These are phyloP conservation scores for Rhododendron griersonianum DNA, from an alignment of 148 eudicot species.

Conservation along the genomic window DNA sequence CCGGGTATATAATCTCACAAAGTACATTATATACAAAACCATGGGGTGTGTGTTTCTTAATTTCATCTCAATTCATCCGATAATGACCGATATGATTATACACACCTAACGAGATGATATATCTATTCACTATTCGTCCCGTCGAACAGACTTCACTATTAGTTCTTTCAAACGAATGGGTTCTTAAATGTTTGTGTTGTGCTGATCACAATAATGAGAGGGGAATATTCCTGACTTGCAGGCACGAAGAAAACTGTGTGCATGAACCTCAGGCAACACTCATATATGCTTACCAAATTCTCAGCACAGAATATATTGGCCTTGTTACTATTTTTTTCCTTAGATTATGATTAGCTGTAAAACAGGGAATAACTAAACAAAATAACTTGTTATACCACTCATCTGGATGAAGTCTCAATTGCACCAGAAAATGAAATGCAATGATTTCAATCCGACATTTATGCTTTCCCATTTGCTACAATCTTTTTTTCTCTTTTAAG, in stretches of 20 bases:
- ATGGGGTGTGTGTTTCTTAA: background rate
- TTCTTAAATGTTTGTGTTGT: no score
- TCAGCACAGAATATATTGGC: background rate
- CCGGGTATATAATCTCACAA: background rate
- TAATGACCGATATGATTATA: no score
- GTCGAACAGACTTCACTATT: background rate
- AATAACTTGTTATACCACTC: background rate
- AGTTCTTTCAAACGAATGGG: no score
- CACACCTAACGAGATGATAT: background rate
- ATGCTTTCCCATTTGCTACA: background rate
- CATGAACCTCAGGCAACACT: slow-evolving; percentile 7
- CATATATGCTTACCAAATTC: background rate
- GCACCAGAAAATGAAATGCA: background rate
- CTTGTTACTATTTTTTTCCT: background rate
- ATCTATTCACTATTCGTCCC: background rate
- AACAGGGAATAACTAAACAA: background rate
- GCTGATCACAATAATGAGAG: background rate
- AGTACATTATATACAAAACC: background rate
- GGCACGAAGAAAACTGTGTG: background rate
- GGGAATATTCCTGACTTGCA: slow-evolving; percentile 9
- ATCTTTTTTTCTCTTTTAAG: background rate
- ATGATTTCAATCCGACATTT: background rate
- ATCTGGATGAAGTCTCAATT: background rate
- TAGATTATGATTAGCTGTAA: background rate
- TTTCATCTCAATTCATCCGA: background rate